Percentiles rank a stretch among this genome's conserved stretches.
Conservation (phyloP, 306 rosid species). For the Echinosophora koreensis region DNA sequence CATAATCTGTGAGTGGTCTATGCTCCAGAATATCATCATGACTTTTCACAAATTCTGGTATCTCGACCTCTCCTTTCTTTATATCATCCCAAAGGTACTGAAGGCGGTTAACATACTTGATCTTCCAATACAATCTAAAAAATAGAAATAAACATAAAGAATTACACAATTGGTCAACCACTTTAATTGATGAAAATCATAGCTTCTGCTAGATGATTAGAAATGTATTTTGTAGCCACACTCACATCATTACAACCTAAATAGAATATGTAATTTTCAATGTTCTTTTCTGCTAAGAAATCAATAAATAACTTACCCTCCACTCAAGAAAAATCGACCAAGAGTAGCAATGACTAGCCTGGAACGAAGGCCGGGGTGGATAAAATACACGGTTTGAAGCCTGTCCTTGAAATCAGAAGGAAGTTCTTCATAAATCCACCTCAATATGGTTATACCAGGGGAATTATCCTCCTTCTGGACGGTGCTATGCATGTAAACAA, state of each 20-base stretch:
- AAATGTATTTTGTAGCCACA: not conserved
- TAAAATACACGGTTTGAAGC: conserved; percentile 80
- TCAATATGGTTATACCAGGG: conserved; percentile 90
- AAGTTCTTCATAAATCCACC: conserved; percentile 97
- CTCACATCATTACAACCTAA: conserved; percentile 26
- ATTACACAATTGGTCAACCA: conserved; percentile 1
- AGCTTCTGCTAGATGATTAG: not conserved
- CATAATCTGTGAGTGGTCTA: conserved; percentile 95
- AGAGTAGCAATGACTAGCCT: conserved; percentile 85
- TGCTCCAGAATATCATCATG: conserved; percentile 87
- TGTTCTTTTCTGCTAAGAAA: conserved; percentile 8
- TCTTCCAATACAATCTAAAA: conserved; percentile 89
- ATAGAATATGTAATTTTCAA: not conserved
- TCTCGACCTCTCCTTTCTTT: conserved; percentile 78
- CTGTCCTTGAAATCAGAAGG: conserved; percentile 78
- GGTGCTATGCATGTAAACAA: conserved; percentile 84
- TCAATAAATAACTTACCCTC: conserved; percentile 74
- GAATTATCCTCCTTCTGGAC: conserved; percentile 91
- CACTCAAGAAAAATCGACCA: conserved; percentile 84
- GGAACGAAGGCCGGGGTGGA: conserved; percentile 94
- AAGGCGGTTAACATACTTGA: conserved; percentile 85
- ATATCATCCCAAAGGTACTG: conserved; percentile 96
- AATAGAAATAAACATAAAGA: not conserved
- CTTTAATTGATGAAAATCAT: not conserved
- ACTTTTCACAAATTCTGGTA: conserved; percentile 84